Evolutionary conservation across 768 basidiomycete genomes (phyloP), one percentile per base, ranked within the genome.

Genomic region (Solioccasus polychromus): DNA sequence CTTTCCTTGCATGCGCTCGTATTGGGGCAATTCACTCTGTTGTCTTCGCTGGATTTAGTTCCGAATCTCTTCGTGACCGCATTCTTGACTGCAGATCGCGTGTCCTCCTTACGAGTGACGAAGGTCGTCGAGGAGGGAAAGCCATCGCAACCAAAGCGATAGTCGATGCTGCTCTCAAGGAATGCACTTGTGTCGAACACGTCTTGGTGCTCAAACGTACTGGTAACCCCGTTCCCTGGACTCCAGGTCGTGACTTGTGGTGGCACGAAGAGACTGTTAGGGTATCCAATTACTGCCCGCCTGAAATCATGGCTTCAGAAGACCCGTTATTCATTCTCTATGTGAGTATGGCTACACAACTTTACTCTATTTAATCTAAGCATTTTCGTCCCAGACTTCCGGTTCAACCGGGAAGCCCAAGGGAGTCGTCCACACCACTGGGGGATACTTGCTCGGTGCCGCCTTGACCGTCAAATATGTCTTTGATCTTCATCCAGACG

Each of bases 241-340:
- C 80, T 2, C 72, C 79, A 51, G 93, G 90, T 2, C 72, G 94
- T 35, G 95, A 99, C 64, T 75, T 79, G 55, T 97, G 95, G 95
- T 98, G 94, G 94, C 85, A 97, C 59, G 93, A 97, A 68, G 92
- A 93, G 70, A 75, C 77, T 22, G 78, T 74, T 18, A 88, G 83
- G 65, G 92, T 96, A 14, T 82, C 89, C 15, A 79, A 76, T 47
- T 95, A 90, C 71, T 95, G 92, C 72, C 83, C 94, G 1, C 84
- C 84, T 14, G 90, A 91, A 69, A 64, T 87, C 51, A 92, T 99
- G 87, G 63, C 79, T 25, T 68, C 89, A n/a, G 95, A 99, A 65
- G 96, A 98, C 61, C 95, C 95, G 2, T 75, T 99, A 19, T 99
- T 99, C 70, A 97, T 99, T 61, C 92, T 99, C 50, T 99, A 98